phyloP scores from a whole-genome alignment of 2,329 filamentous ascomycete genomes.

The Fusarium nisikadoi region DNA sequence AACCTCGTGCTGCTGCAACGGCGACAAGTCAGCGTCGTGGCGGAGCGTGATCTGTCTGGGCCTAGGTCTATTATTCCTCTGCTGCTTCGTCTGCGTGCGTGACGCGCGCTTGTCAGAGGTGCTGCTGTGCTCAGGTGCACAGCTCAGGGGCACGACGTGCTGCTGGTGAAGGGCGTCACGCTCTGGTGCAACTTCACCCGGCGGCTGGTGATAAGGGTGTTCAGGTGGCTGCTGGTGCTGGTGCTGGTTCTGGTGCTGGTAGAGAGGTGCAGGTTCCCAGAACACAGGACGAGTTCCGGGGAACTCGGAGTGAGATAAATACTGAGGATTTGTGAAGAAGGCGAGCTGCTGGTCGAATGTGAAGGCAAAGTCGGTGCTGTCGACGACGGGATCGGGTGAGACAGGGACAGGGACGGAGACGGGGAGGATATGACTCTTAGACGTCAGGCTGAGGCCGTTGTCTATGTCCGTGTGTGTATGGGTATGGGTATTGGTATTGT shows the following conservation, averaged over 20 bases:
- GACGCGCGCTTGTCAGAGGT: slow-evolving; percentile 39
- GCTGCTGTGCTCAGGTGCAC: slow-evolving; percentile 41
- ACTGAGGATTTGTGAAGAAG: slow-evolving; percentile 43
- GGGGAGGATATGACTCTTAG: slow-evolving; percentile 41
- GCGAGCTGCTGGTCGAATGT: slow-evolving; percentile 48
- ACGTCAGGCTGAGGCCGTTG: slow-evolving; percentile 24
- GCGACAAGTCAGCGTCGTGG: slow-evolving; percentile 34
- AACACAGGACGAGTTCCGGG: slow-evolving; percentile 32
- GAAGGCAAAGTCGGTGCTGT: slow-evolving; percentile 50
- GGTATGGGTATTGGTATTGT: slow-evolving; percentile 3
- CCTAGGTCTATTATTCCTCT: slow-evolving; percentile 31
- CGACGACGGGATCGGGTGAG: slow-evolving; percentile 46
- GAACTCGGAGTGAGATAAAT: slow-evolving; percentile 47
- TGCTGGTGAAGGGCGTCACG: slow-evolving; percentile 15
- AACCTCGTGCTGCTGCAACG: slow-evolving; percentile 34
- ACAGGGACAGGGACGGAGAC: slow-evolving; percentile 41
- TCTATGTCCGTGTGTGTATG: background rate
- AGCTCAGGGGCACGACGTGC: slow-evolving; percentile 32
- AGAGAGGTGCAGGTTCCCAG: slow-evolving; percentile 35
- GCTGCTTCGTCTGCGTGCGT: slow-evolving; percentile 40
- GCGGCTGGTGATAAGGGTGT: slow-evolving; percentile 18
- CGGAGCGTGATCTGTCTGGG: slow-evolving; percentile 49
- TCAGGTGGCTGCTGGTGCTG: background rate
- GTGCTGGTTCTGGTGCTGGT: background rate
- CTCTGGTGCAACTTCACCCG: slow-evolving; percentile 31